Percentiles rank a stretch among this genome's conserved stretches.
Conservation (phyloP, 192 early-diverging fungal genomes). For the Backusella sp. region DNA sequence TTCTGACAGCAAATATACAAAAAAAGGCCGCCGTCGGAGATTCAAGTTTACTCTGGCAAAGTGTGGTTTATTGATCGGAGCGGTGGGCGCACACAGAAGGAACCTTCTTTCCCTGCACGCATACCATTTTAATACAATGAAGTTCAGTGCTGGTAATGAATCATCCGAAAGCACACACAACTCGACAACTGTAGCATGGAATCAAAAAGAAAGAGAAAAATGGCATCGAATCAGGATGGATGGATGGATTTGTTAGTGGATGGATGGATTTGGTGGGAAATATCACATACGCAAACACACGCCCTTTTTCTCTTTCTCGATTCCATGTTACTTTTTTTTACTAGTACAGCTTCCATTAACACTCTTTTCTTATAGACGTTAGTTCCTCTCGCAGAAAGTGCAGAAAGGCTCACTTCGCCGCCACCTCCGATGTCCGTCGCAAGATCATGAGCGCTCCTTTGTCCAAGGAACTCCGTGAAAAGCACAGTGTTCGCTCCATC, state of each 20-base stretch:
- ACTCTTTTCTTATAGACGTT: conserved; percentile 56
- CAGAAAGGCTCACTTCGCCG: conserved; percentile 99
- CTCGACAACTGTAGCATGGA: too few species aligned
- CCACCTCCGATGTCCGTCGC: conserved; percentile 90
- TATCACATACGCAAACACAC: too few species aligned
- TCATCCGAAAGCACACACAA: not conserved
- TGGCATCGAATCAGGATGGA: conserved; percentile 11
- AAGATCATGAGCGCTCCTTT: conserved; percentile 93
- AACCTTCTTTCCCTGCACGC: conserved; percentile 17
- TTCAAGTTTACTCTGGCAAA: too few species aligned
- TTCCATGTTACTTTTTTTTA: too few species aligned
- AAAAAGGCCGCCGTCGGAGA: too few species aligned
- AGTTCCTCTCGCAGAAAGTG: conserved; percentile 89
- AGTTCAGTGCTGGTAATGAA: conserved; percentile 35
- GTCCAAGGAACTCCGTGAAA: conserved; percentile 53
- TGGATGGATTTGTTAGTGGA: not conserved
- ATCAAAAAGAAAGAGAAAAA: not conserved
- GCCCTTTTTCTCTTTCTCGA: too few species aligned
- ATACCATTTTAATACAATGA: conserved; percentile 22
- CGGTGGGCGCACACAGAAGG: not conserved
- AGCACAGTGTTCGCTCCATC: conserved; percentile 93
- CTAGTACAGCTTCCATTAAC: not conserved
- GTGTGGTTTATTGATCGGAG: too few species aligned
- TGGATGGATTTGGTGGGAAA: not conserved
- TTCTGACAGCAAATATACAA: too few species aligned